Percentiles rank a stretch among this genome's conserved stretches.
Conservation (phyloP, 2,329 filamentous ascomycete genomes). For the Fusarium sp. region DNA sequence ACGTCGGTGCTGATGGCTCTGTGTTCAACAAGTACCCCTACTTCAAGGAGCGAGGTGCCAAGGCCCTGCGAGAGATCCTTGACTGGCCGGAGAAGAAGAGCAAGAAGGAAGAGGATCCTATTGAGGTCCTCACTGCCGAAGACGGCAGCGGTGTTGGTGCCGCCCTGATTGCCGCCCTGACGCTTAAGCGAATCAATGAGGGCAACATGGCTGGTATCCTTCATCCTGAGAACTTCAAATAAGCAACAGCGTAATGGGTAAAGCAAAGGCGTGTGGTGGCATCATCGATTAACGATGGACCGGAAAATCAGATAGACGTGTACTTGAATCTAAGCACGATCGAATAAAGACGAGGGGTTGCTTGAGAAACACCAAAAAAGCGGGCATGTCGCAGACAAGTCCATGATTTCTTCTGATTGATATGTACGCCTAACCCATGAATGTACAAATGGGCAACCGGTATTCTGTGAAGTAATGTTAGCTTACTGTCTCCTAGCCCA, state of each 20-base stretch:
- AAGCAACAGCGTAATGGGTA: slow-evolving; percentile 18
- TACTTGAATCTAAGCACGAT: slow-evolving; percentile 30
- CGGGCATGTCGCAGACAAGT: slow-evolving; percentile 23
- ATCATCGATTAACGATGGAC: slow-evolving; percentile 35
- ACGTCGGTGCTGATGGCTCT: slow-evolving; percentile 95
- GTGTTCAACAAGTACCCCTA: slow-evolving; percentile 99
- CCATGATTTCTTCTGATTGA: slow-evolving; percentile 17
- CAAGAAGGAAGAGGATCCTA: slow-evolving; percentile 82
- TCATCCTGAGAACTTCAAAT: slow-evolving; percentile 72
- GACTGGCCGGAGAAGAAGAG: slow-evolving; percentile 84
- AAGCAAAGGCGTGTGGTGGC: slow-evolving; percentile 27
- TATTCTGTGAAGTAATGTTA: slow-evolving; percentile 66
- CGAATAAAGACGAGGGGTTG: slow-evolving; percentile 29
- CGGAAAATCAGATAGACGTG: slow-evolving; percentile 44
- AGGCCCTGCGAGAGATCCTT: slow-evolving; percentile 92
- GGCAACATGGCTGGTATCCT: slow-evolving; percentile 75
- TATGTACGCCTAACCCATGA: slow-evolving; percentile 68
- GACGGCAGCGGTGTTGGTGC: slow-evolving; percentile 98
- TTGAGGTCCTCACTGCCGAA: slow-evolving; percentile 90
- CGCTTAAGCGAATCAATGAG: slow-evolving; percentile 72
- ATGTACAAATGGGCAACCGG: slow-evolving; percentile 79
- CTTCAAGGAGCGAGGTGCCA: slow-evolving; percentile 93
- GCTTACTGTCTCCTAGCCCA: background rate
- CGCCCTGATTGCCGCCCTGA: slow-evolving; percentile 86
- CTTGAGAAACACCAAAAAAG: slow-evolving; percentile 32